Evolutionary conservation across 495 filamentous ascomycete genomes (phyloP).

Genomic region (Hyaloscypha bicolor): DNA sequence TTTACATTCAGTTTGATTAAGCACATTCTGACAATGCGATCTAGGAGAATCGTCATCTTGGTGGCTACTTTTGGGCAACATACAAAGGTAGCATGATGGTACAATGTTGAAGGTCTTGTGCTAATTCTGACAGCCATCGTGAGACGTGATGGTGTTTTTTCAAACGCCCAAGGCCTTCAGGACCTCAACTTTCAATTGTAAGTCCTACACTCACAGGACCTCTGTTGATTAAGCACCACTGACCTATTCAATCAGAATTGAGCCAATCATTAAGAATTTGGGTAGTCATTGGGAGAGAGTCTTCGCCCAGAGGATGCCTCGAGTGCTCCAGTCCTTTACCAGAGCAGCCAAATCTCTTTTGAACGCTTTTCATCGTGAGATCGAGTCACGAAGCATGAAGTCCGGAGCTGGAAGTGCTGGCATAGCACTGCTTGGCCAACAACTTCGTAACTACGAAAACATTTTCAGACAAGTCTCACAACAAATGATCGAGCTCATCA

Average conservation of each 20-base stretch:
- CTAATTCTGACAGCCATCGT: slow-evolving; percentile 14
- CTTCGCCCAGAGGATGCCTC: slow-evolving; percentile 51
- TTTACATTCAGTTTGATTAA: too few relatives aligned
- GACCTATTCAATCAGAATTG: slow-evolving; percentile 35
- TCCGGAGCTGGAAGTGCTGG: slow-evolving; percentile 39
- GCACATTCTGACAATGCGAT: too few relatives aligned
- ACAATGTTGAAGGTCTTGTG: neutral
- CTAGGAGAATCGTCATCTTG: slow-evolving; percentile 37
- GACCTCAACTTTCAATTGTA: slow-evolving; percentile 54
- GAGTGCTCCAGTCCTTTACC: slow-evolving; percentile 26
- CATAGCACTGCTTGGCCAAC: slow-evolving; percentile 45
- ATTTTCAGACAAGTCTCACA: slow-evolving; percentile 39
- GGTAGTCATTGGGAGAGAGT: slow-evolving; percentile 58
- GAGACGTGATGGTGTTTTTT: slow-evolving; percentile 34
- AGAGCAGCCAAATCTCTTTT: slow-evolving; percentile 32
- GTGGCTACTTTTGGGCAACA: slow-evolving; percentile 56
- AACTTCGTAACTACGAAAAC: slow-evolving; percentile 47
- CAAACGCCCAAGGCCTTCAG: slow-evolving; percentile 37
- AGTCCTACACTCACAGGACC: slow-evolving; percentile 1
- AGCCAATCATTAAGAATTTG: slow-evolving; percentile 56
- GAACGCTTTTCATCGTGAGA: slow-evolving; percentile 44
- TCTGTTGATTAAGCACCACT: neutral
- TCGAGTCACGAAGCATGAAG: slow-evolving; percentile 41
- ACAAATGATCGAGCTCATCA: slow-evolving; percentile 39
- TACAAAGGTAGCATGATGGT: slow-evolving; percentile 50